Conservation (phyloP, 1,284 basidiomycete species). For the Irpex sp. region DNA sequence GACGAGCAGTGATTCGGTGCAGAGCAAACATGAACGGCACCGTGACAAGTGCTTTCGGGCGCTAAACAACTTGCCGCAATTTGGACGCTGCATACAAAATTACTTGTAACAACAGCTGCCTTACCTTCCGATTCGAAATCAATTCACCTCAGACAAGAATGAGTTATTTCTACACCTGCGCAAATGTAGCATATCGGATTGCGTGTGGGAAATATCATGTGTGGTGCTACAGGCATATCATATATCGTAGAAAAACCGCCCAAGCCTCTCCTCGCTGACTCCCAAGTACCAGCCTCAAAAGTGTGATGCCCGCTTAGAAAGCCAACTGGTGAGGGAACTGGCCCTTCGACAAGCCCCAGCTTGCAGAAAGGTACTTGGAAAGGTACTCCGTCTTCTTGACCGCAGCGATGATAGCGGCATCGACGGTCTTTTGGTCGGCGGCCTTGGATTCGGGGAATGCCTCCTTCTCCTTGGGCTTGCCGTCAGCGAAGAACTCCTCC, state of each 20-base stretch:
- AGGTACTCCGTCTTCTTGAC: conserved; percentile 94
- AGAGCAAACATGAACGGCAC: conserved; percentile 1
- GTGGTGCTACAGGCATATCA: conserved; percentile 17
- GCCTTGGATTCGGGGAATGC: conserved; percentile 88
- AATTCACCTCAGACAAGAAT: neutral
- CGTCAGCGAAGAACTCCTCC: conserved; percentile 94
- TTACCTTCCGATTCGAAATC: neutral
- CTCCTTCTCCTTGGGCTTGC: conserved; percentile 91
- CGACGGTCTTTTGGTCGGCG: conserved; percentile 91
- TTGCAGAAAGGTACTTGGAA: conserved; percentile 91
- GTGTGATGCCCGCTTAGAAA: conserved; percentile 53
- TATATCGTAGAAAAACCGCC: conserved; percentile 19
- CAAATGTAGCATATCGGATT: conserved; percentile 7
- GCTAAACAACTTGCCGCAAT: neutral
- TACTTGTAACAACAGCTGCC: neutral
- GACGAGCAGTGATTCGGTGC: neutral
- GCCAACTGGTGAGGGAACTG: conserved; percentile 86
- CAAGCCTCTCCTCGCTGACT: conserved; percentile 15
- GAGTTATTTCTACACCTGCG: conserved; percentile 4
- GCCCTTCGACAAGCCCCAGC: conserved; percentile 95
- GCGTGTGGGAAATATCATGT: conserved; percentile 9
- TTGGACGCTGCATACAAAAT: neutral
- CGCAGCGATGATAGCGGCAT: conserved; percentile 80
- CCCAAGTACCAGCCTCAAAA: conserved; percentile 12
- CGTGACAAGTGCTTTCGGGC: neutral